These are phyloP conservation scores for Verticillium albo-atrum DNA, from an alignment of 2,329 filamentous ascomycete species.

Conservation along the genomic window DNA sequence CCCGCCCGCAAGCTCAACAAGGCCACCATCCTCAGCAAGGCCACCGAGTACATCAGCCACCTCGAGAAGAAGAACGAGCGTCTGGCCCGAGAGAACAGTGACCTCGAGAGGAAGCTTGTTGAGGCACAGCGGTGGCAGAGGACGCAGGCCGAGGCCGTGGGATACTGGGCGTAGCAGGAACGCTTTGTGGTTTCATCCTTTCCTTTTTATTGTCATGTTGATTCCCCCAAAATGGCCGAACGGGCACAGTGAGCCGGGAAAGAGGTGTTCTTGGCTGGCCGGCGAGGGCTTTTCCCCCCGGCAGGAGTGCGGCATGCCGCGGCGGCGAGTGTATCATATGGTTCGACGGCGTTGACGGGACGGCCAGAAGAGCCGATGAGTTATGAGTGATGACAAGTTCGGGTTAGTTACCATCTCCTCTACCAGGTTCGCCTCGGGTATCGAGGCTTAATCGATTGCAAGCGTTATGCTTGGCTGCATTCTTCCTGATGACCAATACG, in stretches of 20 bases:
- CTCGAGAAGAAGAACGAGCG: conserved; percentile 28
- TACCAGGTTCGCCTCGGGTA: not conserved
- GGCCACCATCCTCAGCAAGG: conserved; percentile 35
- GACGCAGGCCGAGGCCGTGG: conserved; percentile 4
- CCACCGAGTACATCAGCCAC: conserved; percentile 31
- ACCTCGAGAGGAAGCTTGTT: conserved; percentile 20
- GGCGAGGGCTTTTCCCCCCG: no score
- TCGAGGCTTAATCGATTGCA: not conserved
- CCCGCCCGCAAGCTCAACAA: conserved; percentile 37
- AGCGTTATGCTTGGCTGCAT: not conserved
- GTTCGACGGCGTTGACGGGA: not conserved
- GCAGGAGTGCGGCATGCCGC: no score
- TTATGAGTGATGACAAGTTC: not conserved
- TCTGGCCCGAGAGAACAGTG: conserved; percentile 25
- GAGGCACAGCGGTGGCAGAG: conserved; percentile 9
- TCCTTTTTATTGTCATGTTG: not conserved
- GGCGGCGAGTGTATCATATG: not conserved
- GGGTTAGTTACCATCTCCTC: not conserved
- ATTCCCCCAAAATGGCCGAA: not conserved
- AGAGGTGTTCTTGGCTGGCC: no score
- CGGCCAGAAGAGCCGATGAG: not conserved
- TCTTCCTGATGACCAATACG: not conserved
- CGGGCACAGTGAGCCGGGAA: not conserved
- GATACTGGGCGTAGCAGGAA: conserved; percentile 4
- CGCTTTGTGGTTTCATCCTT: not conserved